Base-by-base conservation (phyloP, 2,329 filamentous ascomycete species). In the Aspergillus sojae region DNA sequence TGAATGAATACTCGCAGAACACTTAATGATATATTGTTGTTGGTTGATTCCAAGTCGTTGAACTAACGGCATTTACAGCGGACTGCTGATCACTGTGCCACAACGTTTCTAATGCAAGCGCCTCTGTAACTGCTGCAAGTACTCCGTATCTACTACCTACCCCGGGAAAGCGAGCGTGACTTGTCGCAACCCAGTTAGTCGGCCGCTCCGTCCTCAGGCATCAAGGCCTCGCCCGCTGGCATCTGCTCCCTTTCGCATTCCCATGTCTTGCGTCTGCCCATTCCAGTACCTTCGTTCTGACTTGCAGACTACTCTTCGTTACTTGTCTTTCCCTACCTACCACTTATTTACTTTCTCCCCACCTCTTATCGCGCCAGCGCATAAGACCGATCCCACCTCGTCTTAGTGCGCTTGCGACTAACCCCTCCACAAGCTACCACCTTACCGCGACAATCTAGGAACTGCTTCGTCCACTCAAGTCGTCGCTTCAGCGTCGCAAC, bases 401-500 rank as follows among this genome's bases (percentile, higher is more conserved):
- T 34, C 41, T 52, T 65, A 68, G 68, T 65, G 65, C 67, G 60
- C 60, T 64, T 56, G 62, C 64, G 64, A 70, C 65, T 67, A 63
- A 68, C 60, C 58, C 60, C 48, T 59, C 60, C 61, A 39, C 52
- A 55, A 55, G 12, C 58, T 60, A 39, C 39, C 62, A 62, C 57
- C 61, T 63, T 14, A 45, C 55, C 21, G 48, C 48, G 32, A 41
- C 34, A 36, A 26, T 55, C 52, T 39, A 55, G 34, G 10, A 26
- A 36, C 32, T 41, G 30, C 70, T 63, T 65, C 66, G 67, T 60
- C 62, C 62, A 57, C 61, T 67, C 66, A 65, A 65, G 64, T 67
- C 61, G 62, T 67, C 57, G 60, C 62, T 65, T 60, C 62, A 62
- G 61, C 62, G 62, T 67, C 69, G 63, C 65, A 67, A 68, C 62